Base-by-base conservation (phyloP, 768 basidiomycete species). In the Pisolithus albus region DNA sequence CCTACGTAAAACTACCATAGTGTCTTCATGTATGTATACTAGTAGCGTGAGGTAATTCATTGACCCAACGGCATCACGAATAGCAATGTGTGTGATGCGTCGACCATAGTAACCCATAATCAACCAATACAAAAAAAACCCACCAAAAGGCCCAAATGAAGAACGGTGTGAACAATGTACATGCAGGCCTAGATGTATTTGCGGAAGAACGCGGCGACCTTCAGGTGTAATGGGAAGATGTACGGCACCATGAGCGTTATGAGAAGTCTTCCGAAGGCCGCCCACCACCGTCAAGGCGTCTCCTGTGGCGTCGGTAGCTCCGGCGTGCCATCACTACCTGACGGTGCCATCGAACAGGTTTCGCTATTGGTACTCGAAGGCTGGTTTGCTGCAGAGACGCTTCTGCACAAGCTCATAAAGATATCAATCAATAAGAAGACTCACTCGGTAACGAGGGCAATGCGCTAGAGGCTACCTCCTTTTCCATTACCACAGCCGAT, bases 121-220 rank as follows among this genome's bases (percentile, higher is more conserved):
- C 52, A 58, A 16, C n/a, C 46, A 52, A 34, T 46, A n/a, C 52
- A 56, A 57, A 63, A 48, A 23, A 49, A 40, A 34, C 65, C n/a
- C 26, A 11, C 37, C 44, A 55, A 57, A 45, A 51, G 32, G 45
- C 55, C 65, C 54, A 45, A 62, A 58, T 36, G 61, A 57, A 56
- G 50, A 58, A 53, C 53, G 54, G 49, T 43, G 36, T 6, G 47
- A 60, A 48, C 52, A 46, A 40, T 38, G 54, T 24, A 26, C 24
- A 34, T 34, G 39, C 34, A 42, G 51, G 15, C 24, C 59, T 65
- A 73, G 50, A 75, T 69, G 56, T 64, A 72, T 62, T 70, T 70
- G 63, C 70, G 69, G 60, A 75, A 62, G 60, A 64, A 69, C 74
- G 64, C 75, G 75, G 74, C 74, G 69, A 76, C 74, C 70, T 67